phyloP scores from a whole-genome alignment of 169 alveolate species.

The Cryptosporidium sp. region DNA sequence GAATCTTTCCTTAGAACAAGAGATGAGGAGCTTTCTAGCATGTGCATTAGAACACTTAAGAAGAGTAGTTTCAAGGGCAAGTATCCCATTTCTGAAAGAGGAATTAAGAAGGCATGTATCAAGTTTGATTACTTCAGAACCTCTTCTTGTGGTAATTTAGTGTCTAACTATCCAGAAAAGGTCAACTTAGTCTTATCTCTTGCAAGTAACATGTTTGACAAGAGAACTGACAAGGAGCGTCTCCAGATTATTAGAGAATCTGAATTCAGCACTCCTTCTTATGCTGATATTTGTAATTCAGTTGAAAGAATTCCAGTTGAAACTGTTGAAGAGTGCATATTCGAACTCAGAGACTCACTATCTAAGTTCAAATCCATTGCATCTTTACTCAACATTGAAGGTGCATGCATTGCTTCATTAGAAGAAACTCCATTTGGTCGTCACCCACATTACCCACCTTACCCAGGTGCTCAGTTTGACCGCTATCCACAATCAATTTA shows the following conservation, averaged over 20 bases:
- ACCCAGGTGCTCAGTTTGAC: no score
- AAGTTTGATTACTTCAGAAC: slow-evolving; percentile 48
- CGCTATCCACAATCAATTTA: neutral
- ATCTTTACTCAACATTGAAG: slow-evolving; percentile 21
- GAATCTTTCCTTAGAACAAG: slow-evolving; percentile 7
- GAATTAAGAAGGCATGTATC: slow-evolving; percentile 45
- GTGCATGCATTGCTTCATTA: slow-evolving; percentile 22
- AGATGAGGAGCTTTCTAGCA: slow-evolving; percentile 36
- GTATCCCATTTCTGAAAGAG: slow-evolving; percentile 15
- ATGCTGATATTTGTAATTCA: slow-evolving; percentile 28
- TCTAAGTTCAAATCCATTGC: neutral
- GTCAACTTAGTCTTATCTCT: slow-evolving; percentile 2
- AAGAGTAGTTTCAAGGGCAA: slow-evolving; percentile 5
- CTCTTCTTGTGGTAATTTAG: slow-evolving; percentile 31
- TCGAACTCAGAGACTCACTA: slow-evolving; percentile 35
- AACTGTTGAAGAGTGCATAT: slow-evolving; percentile 51
- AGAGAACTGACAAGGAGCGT: slow-evolving; percentile 52
- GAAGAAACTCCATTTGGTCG: neutral
- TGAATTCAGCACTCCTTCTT: slow-evolving; percentile 12
- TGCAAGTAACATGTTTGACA: slow-evolving; percentile 11
- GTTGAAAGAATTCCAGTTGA: slow-evolving; percentile 20
- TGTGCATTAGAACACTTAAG: slow-evolving; percentile 7
- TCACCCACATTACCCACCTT: neutral
- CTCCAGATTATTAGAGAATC: slow-evolving; percentile 19
- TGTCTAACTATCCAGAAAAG: neutral